These are phyloP conservation scores for Choanephora cucurbitarum DNA, from an alignment of 371 early-diverging fungal species.

Conservation along the genomic window DNA sequence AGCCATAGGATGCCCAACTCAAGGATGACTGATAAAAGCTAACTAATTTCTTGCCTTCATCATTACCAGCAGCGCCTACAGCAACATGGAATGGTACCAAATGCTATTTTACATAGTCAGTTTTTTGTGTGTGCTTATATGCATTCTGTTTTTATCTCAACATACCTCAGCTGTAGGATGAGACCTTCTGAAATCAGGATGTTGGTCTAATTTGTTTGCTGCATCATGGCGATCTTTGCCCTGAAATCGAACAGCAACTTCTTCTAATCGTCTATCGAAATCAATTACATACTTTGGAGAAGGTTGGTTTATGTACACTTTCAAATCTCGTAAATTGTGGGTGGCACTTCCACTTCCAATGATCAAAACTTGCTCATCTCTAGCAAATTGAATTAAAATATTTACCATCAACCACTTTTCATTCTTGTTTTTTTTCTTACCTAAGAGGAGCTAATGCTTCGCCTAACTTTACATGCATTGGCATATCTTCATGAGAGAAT, in stretches of 20 bases:
- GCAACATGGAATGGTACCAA: conserved; percentile 39
- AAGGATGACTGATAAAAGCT: conserved; percentile 28
- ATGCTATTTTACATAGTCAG: conserved; percentile 16
- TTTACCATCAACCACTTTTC: not conserved
- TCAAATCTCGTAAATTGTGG: conserved; percentile 55
- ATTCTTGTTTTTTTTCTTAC: conserved; percentile 20
- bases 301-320: conserved; percentile 25
- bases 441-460: conserved; percentile 35
- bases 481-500: conserved; percentile 33
- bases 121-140: too few relatives aligned
- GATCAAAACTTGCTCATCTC: conserved; percentile 57
- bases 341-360: conserved; percentile 67
- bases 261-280: conserved; percentile 33
- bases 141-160: not conserved
- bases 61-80: conserved; percentile 36
- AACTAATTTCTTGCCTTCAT: conserved; percentile 25
- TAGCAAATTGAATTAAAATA: conserved; percentile 4
- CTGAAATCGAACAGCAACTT: conserved; percentile 13
- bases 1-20: conserved; percentile 31
- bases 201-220: conserved; percentile 23
- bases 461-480: conserved; percentile 30
- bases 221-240: conserved; percentile 27
- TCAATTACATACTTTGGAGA: conserved; percentile 28
- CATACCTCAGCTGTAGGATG: conserved; percentile 46
- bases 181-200: conserved; percentile 29